Evolutionary conservation across 768 basidiomycete genomes (phyloP), one percentile per base, ranked within the genome.

Genomic region (Lentinula sp.): DNA sequence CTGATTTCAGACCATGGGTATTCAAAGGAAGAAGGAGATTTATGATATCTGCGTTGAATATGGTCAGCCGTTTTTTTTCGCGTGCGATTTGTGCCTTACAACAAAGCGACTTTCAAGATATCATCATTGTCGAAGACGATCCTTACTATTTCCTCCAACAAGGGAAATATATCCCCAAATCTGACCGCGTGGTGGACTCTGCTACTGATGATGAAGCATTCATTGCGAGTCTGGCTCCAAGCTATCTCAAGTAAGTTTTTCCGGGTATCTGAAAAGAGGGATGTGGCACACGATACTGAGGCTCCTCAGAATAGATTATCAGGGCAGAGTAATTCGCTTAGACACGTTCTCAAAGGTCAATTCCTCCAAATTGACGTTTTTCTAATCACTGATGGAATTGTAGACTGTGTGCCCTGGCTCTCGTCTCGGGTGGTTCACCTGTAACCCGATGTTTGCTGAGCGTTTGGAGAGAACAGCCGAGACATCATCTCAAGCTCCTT

Each of bases 41-140:
- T 94, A 94, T 71, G 81, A 84, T n/a, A 77, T 93, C 61, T 91
- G 89, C 65, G 86, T 89, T 60, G 86, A 91, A 74, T 93, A 84
- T 71, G 90, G 88, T 86, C 62, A 55, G 72, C 57, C 1, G 15
- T 43, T 18, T 46, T 42, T 28, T 43, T 34, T 61, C 31, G 49
- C 13, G 3, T 28, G n/a, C 15, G 18, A 42, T 35, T 43, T 23
- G 23, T 54, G 2, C 15, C 37, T 60, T 39, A 54, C n/a, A 28
- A 28, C 28, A n/a, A 23, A 61, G 15, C 53, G 16, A 11, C 34
- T 5, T 10, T 45, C 6, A 40, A 88, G 85, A 92, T 64, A 70
- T 91, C 23, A 84, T 91, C 65, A 91, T 91, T 62, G 84, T 88
- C 58, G 90, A 93, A 75, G 91, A 93, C 65, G 91, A 92, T 71